These are phyloP conservation scores for Lichenothelia convexa DNA, from an alignment of 495 filamentous ascomycete species.

Conservation along the genomic window DNA sequence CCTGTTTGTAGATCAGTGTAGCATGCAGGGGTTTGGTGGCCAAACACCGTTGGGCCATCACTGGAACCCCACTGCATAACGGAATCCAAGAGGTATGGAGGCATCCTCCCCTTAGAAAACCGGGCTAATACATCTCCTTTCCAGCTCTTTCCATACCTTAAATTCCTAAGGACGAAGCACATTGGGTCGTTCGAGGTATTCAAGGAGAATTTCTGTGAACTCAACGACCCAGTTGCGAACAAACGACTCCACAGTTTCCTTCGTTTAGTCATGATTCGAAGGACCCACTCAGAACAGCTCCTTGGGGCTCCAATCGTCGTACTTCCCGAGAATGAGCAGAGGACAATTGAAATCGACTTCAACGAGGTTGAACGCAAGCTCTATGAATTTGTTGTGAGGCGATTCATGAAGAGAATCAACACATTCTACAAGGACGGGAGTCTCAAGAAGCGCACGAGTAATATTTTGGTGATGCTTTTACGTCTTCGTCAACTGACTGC, in stretches of 20 bases:
- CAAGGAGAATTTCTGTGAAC: conserved; percentile 28
- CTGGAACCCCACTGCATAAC: conserved; percentile 44
- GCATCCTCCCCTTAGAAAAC: conserved; percentile 1
- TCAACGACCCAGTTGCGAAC: conserved; percentile 16
- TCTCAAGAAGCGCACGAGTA: conserved; percentile 15
- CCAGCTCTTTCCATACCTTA: conserved; percentile 42
- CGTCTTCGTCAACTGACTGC: conserved; percentile 33
- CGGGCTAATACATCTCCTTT: conserved; percentile 19
- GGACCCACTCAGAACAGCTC: conserved; percentile 32
- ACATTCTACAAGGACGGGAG: conserved; percentile 9
- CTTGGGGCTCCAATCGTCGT: conserved; percentile 36
- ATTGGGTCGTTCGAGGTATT: conserved; percentile 28
- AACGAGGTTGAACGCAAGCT: conserved; percentile 29
- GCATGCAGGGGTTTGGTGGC: conserved; percentile 35
- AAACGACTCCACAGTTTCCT: conserved; percentile 21
- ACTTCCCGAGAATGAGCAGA: conserved; percentile 27
- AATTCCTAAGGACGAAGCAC: conserved; percentile 34
- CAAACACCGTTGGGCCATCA: conserved; percentile 39
- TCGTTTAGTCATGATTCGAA: conserved; percentile 28
- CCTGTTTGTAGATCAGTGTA: conserved; percentile 25
- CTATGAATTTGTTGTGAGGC: conserved; percentile 26
- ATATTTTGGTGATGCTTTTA: conserved; percentile 25
- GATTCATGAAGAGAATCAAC: conserved; percentile 25
- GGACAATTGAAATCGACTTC: conserved; percentile 24
- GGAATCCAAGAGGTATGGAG: conserved; percentile 15